Conservation (phyloP, 164 flowering plant species). For the Vitis rupestris region DNA sequence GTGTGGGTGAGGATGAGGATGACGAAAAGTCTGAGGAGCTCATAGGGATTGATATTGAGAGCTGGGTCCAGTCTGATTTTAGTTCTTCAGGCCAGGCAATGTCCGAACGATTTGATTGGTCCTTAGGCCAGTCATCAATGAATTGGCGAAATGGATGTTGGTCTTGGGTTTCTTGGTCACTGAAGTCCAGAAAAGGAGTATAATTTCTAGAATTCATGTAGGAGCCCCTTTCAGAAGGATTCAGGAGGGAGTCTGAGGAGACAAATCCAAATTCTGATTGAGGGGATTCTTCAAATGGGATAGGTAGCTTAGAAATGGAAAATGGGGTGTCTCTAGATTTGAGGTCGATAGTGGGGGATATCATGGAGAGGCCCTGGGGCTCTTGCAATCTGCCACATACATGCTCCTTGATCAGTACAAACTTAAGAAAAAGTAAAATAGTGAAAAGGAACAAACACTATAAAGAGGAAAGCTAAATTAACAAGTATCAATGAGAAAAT, state of each 20-base stretch:
- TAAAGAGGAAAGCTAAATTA: neutral
- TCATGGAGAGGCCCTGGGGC: slow-evolving; percentile 7
- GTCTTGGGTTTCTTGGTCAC: slow-evolving; percentile 19
- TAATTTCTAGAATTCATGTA: slow-evolving; percentile 16
- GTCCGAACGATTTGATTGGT: slow-evolving; percentile 14
- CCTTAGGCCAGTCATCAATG: slow-evolving; percentile 33
- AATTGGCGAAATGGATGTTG: slow-evolving; percentile 25
- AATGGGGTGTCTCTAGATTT: slow-evolving; percentile 15
- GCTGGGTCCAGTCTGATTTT: slow-evolving; percentile 40
- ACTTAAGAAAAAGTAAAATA: neutral
- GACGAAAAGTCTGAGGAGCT: slow-evolving; percentile 28
- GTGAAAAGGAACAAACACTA: neutral
- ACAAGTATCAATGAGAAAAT: neutral
- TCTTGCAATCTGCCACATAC: slow-evolving; percentile 24
- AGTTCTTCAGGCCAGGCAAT: slow-evolving; percentile 27
- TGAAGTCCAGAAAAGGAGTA: slow-evolving; percentile 18
- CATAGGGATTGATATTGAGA: slow-evolving; percentile 44
- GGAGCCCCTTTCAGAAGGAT: slow-evolving; percentile 24
- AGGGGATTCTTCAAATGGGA: slow-evolving; percentile 11
- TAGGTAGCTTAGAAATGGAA: slow-evolving; percentile 14
- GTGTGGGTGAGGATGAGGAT: slow-evolving; percentile 34
- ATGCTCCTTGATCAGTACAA: slow-evolving; percentile 9
- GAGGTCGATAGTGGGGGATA: slow-evolving; percentile 15
- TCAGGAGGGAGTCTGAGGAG: slow-evolving; percentile 31
- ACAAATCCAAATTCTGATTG: slow-evolving; percentile 28